A percentile compares a stretch with the other conserved stretches of the same genome.
Conservation (phyloP, 495 filamentous ascomycete genomes). For the Penicillium lagena region DNA sequence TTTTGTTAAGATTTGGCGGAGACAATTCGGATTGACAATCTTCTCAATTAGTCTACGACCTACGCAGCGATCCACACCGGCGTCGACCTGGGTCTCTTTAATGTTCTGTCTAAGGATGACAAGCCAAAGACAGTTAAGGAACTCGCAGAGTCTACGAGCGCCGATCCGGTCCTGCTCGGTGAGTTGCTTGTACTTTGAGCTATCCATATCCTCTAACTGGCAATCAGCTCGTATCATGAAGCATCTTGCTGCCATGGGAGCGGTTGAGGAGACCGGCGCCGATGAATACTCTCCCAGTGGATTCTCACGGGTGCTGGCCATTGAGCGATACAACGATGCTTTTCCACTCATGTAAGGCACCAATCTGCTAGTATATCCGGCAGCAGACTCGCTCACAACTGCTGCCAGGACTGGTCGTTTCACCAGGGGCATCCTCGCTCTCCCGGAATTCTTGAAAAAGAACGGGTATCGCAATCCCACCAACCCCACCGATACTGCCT, state of each 20-base stretch:
- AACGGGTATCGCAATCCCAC: slow-evolving; percentile 8
- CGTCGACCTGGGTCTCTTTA: slow-evolving; percentile 17
- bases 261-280: slow-evolving; percentile 28
- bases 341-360: slow-evolving; percentile 15
- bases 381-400: too few relatives aligned
- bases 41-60: too few relatives aligned
- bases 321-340: slow-evolving; percentile 20
- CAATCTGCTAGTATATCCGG: too few relatives aligned
- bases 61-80: slow-evolving; percentile 1
- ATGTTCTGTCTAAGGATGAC: slow-evolving; percentile 11
- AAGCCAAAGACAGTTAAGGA: slow-evolving; percentile 9
- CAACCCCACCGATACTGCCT: slow-evolving; percentile 5
- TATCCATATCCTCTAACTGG: too few relatives aligned
- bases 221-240: slow-evolving; percentile 24
- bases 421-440: slow-evolving; percentile 7
- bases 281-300: slow-evolving; percentile 32
- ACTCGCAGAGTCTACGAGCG: slow-evolving; percentile 13
- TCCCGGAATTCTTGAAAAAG: slow-evolving; percentile 4
- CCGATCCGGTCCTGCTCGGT: slow-evolving; percentile 17
- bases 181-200: not conserved
- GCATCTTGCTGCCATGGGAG: slow-evolving; percentile 40
- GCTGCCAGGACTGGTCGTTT: slow-evolving; percentile 12
- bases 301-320: slow-evolving; percentile 28
- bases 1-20: too few relatives aligned
- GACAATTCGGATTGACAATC: too few relatives aligned